These are phyloP conservation scores for Capsicum baccatum DNA, from an alignment of 257 asterid species.

Conservation along the genomic window DNA sequence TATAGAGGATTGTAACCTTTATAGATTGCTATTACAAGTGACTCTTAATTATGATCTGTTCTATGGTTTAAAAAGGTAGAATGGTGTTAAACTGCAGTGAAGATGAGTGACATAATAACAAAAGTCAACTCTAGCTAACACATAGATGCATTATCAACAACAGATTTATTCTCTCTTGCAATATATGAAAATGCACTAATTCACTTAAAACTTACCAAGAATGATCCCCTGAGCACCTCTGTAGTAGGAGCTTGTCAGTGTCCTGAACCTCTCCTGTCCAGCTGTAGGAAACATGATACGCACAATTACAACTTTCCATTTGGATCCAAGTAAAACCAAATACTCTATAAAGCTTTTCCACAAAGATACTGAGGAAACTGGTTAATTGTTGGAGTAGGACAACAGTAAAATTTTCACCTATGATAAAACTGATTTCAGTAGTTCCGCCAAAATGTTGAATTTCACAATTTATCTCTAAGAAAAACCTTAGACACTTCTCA, in stretches of 20 bases:
- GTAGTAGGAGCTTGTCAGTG: slow-evolving; percentile 60
- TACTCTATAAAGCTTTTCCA: neutral
- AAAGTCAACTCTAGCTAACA: neutral
- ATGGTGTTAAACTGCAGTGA: neutral
- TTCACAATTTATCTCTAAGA: neutral
- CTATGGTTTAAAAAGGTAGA: neutral
- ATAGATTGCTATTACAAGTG: slow-evolving; percentile 5
- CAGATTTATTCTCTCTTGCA: neutral
- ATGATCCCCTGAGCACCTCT: slow-evolving; percentile 72
- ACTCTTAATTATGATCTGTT: neutral
- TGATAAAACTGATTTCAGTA: neutral
- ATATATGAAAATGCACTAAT: slow-evolving; percentile 9
- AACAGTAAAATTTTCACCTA: neutral
- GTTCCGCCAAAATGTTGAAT: neutral
- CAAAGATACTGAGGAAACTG: neutral
- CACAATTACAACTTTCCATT: neutral
- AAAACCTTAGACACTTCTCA: neutral
- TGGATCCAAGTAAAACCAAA: neutral
- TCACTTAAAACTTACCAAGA: slow-evolving; percentile 62
- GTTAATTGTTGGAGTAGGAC: slow-evolving; percentile 4
- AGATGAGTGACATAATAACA: neutral
- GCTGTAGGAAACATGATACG: slow-evolving; percentile 55
- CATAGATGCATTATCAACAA: neutral
- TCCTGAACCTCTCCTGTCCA: slow-evolving; percentile 97
- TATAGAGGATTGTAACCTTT: neutral